Conservation (phyloP, 352 stramenopile species). For the Phytophthora cactorum region DNA sequence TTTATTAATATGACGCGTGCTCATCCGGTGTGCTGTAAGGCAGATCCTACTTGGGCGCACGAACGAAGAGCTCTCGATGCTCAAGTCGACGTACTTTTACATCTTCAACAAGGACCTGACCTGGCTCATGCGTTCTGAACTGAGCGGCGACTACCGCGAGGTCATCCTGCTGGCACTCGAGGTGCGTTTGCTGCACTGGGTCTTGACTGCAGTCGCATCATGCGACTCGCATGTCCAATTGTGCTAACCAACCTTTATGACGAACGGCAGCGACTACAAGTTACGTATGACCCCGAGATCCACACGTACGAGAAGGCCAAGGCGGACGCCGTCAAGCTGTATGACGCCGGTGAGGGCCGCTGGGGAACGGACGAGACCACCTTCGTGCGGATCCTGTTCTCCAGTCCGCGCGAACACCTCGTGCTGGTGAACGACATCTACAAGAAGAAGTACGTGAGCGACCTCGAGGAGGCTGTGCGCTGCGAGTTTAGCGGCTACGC, state of each 20-base stretch:
- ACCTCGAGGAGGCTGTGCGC: conserved; percentile 57
- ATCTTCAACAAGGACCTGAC: conserved; percentile 78
- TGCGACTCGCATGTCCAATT: neutral
- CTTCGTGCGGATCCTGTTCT: conserved; percentile 68
- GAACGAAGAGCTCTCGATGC: conserved; percentile 73
- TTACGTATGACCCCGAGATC: conserved; percentile 53
- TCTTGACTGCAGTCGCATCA: too few species aligned
- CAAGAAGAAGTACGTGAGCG: conserved; percentile 71
- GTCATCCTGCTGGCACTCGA: conserved; percentile 70
- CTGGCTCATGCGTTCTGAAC: conserved; percentile 66
- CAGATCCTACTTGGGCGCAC: conserved; percentile 77
- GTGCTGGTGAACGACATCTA: conserved; percentile 70
- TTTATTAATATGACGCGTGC: too few species aligned
- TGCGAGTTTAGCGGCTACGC: conserved; percentile 75
- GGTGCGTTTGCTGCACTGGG: conserved; percentile 22
- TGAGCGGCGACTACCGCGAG: conserved; percentile 74
- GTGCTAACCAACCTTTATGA: conserved; percentile 5
- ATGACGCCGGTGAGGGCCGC: conserved; percentile 73
- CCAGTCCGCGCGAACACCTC: conserved; percentile 64
- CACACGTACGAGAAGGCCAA: conserved; percentile 68
- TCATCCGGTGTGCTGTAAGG: neutral
- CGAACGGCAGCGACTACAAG: conserved; percentile 33
- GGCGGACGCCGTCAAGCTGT: conserved; percentile 62
- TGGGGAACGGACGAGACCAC: conserved; percentile 78
- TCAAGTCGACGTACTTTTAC: conserved; percentile 80